Conservation (phyloP, 495 filamentous ascomycete genomes). For the Evernia prunastri region DNA sequence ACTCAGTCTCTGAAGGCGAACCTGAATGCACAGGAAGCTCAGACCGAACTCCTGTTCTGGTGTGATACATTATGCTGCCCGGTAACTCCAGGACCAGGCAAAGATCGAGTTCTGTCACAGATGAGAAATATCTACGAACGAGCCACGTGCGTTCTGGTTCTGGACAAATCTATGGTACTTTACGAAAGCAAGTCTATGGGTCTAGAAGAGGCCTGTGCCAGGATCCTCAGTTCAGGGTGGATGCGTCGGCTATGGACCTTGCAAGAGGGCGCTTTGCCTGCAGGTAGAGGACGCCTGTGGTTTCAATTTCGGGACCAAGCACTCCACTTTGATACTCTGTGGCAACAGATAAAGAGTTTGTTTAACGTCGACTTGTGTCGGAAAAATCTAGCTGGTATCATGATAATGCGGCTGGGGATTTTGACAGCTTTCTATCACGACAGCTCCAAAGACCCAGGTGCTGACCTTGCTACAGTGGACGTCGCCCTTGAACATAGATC, state of each 20-base stretch:
- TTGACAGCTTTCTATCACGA: not conserved
- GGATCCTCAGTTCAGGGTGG: constrained; percentile 14
- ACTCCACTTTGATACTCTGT: not conserved
- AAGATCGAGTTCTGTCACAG: constrained; percentile 1
- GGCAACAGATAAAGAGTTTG: not conserved
- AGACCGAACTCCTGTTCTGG: constrained; percentile 12
- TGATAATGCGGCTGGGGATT: not conserved
- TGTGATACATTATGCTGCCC: constrained; percentile 24
- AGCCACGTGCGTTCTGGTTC: constrained; percentile 19
- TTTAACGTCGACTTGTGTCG: not conserved
- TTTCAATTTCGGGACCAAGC: constrained; percentile 10
- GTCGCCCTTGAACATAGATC: constrained; percentile 10
- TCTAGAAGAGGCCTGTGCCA: constrained; percentile 5
- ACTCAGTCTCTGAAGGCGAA: not conserved
- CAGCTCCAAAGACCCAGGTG: not conserved
- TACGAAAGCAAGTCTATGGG: not conserved
- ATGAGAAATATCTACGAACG: constrained; percentile 14
- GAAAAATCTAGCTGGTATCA: not conserved
- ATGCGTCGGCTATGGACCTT: constrained; percentile 19
- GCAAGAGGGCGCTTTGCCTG: constrained; percentile 17
- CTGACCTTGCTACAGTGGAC: constrained; percentile 7
- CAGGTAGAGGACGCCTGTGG: constrained; percentile 7
- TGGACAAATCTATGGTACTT: constrained; percentile 14
- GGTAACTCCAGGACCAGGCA: constrained; percentile 2
- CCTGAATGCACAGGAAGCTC: not conserved